Conservation (phyloP, 352 stramenopile genomes). For the Elongisporangium undulatum region DNA sequence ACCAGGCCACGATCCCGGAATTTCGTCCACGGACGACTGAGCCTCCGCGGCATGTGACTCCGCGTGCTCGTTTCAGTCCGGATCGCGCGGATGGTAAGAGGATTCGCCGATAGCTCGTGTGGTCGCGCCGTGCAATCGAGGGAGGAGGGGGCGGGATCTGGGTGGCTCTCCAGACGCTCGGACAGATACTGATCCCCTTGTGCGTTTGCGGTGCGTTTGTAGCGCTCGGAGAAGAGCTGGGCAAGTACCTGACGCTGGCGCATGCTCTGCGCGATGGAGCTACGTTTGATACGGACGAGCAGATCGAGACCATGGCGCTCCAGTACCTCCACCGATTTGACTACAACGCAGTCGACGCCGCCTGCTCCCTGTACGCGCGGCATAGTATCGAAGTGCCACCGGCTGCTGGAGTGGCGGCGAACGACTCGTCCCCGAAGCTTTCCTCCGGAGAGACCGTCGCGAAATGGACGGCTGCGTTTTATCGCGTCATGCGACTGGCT, state of each 20-base stretch:
- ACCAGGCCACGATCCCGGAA: conserved; percentile 68
- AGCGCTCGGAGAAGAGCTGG: conserved; percentile 58
- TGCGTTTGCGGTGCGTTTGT: conserved; percentile 6
- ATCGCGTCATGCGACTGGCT: conserved; percentile 45
- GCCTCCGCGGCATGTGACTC: conserved; percentile 20
- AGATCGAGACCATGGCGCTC: conserved; percentile 62
- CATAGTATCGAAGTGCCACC: conserved; percentile 75
- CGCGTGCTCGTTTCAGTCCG: conserved; percentile 35
- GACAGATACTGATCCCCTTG: background rate
- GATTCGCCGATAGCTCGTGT: background rate
- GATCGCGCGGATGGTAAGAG: conserved; percentile 49
- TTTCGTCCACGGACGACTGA: conserved; percentile 28
- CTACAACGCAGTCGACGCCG: conserved; percentile 73
- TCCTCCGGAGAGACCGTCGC: conserved; percentile 34
- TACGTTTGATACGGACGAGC: conserved; percentile 78
- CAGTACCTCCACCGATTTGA: conserved; percentile 80
- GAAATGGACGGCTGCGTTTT: conserved; percentile 64
- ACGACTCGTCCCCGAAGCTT: conserved; percentile 6
- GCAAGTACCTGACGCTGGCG: conserved; percentile 80
- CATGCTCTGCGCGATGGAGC: conserved; percentile 64
- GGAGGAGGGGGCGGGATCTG: background rate
- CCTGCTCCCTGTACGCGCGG: conserved; percentile 74
- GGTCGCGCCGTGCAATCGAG: background rate
- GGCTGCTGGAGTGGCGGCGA: conserved; percentile 5
- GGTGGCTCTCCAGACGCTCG: background rate